Percentiles rank a stretch among this genome's conserved stretches.
Evolutionary conservation across 129 eudicot species (phyloP).

Genomic region (Chrysanthemum lavandulifolium): DNA sequence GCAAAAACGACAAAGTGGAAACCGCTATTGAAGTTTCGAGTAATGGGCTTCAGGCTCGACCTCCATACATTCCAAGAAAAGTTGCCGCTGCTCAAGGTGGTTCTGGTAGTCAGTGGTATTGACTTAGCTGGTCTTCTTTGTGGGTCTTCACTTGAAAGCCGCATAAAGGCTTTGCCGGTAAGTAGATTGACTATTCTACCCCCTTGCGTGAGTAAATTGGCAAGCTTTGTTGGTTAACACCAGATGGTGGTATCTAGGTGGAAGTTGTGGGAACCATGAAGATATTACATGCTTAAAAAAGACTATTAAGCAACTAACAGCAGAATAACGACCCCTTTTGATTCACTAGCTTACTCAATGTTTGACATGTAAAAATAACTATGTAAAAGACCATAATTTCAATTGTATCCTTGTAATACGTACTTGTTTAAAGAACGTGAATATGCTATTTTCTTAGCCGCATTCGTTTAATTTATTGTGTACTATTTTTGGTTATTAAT

Average conservation of each 20-base stretch:
- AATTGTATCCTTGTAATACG: conserved; percentile 33
- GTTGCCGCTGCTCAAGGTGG: conserved; percentile 87
- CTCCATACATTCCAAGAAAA: conserved; percentile 78
- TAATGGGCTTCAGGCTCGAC: conserved; percentile 69
- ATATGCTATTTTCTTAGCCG: conserved; percentile 26
- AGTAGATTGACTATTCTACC: conserved; percentile 16
- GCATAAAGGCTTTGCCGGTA: not conserved
- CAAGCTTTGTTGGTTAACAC: conserved; percentile 17
- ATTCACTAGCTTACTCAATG: conserved; percentile 32
- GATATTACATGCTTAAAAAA: conserved; percentile 25
- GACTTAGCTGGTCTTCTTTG: conserved; percentile 11
- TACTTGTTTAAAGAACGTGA: conserved; percentile 36
- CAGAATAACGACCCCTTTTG: conserved; percentile 15
- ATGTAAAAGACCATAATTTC: conserved; percentile 28
- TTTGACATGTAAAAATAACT: conserved; percentile 39
- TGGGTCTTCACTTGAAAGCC: conserved; percentile 9
- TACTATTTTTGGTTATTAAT: conserved; percentile 1
- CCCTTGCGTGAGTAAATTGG: conserved; percentile 9
- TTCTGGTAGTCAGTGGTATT: conserved; percentile 80
- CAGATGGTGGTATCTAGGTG: not conserved
- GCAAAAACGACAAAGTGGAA: conserved; percentile 66
- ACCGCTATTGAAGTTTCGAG: conserved; percentile 54
- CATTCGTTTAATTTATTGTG: conserved; percentile 17
- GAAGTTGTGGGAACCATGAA: conserved; percentile 10
- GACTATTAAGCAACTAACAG: conserved; percentile 31